These are phyloP conservation scores for Zygoascus tannicola DNA, from an alignment of 805 yeast genomes.

Conservation along the genomic window DNA sequence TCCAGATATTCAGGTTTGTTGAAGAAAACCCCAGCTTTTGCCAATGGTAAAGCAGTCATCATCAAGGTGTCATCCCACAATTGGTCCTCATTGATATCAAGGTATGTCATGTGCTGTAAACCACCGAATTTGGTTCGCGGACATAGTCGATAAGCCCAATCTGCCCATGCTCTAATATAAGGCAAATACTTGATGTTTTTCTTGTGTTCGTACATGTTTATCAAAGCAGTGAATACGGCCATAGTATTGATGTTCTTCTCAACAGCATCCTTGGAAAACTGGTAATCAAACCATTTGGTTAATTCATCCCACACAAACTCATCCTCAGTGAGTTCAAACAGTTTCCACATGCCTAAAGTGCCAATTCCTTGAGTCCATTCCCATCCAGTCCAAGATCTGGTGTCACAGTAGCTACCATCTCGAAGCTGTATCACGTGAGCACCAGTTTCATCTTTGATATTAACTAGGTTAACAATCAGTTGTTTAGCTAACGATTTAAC, in stretches of 20 bases:
- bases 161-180: conserved; percentile 30
- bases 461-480: conserved; percentile 24
- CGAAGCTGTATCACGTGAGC: conserved; percentile 23
- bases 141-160: conserved; percentile 29
- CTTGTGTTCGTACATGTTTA: conserved; percentile 25
- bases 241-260: conserved; percentile 32
- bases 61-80: conserved; percentile 24
- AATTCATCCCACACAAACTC: conserved; percentile 21
- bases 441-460: conserved; percentile 28
- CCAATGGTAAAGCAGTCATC: conserved; percentile 33
- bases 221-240: conserved; percentile 30
- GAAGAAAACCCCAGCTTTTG: conserved; percentile 27
- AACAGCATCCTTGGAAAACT: conserved; percentile 27
- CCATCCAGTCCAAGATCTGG: conserved; percentile 36
- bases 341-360: conserved; percentile 33
- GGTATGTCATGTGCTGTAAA: conserved; percentile 30
- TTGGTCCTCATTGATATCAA: conserved; percentile 26
- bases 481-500: no score
- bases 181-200: conserved; percentile 18
- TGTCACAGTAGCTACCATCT: conserved; percentile 30
- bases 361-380: conserved; percentile 36
- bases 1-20: conserved; percentile 26
- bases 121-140: conserved; percentile 30
- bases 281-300: conserved; percentile 26
- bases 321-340: conserved; percentile 25